phyloP scores from a whole-genome alignment of 2,329 filamentous ascomycete genomes.

The Nothophoma quercina region DNA sequence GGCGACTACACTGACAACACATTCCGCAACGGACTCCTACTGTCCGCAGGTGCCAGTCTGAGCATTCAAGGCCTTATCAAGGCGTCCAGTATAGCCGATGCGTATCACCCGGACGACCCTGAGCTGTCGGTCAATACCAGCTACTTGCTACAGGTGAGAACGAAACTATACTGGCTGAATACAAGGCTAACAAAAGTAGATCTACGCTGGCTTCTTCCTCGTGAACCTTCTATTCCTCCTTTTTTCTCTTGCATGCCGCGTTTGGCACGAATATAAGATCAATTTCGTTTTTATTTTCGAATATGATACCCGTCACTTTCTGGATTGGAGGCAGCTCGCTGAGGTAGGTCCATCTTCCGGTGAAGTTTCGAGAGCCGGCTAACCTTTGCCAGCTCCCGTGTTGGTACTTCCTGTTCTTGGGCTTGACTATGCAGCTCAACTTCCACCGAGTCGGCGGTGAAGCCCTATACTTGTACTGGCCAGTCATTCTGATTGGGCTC shows the following conservation, averaged over 20 bases:
- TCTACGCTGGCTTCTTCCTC: constrained; percentile 93
- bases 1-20: constrained; percentile 66
- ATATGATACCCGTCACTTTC: constrained; percentile 82
- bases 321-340: constrained; percentile 89
- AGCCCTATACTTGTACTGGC: constrained; percentile 83
- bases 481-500: constrained; percentile 77
- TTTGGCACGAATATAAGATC: constrained; percentile 86
- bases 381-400: constrained; percentile 70
- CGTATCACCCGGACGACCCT: constrained; percentile 27
- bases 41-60: constrained; percentile 54
- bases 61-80: constrained; percentile 54
- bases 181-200: constrained; percentile 56
- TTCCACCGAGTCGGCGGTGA: constrained; percentile 74
- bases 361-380: constrained; percentile 1
- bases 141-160: constrained; percentile 69
- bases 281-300: constrained; percentile 98
- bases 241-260: constrained; percentile 84
- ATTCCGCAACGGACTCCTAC: constrained; percentile 63
- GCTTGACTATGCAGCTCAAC: constrained; percentile 87
- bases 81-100: constrained; percentile 40
- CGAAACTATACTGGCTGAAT: constrained; percentile 49
- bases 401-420: constrained; percentile 78
- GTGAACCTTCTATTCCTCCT: constrained; percentile 79
- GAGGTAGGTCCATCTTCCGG: constrained; percentile 59
- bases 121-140: constrained; percentile 45